Evolutionary conservation across 116 monocot genomes (phyloP).

Genomic region (Iris pallida): DNA sequence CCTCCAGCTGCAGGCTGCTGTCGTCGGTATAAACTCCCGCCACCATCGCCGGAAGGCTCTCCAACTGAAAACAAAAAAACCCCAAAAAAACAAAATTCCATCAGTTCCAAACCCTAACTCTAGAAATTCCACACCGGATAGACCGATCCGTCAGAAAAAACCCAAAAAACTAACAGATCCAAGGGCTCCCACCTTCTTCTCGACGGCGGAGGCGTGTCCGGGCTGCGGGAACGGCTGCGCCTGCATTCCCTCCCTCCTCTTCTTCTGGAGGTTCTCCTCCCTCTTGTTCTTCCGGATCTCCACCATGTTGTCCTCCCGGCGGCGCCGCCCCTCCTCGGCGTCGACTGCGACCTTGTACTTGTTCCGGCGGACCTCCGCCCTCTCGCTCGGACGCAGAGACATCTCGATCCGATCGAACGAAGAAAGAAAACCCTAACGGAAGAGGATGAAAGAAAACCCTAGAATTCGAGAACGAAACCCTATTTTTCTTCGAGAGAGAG

Average conservation of each 20-base stretch:
- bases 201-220: conserved; percentile 19
- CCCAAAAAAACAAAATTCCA: neutral
- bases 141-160: neutral
- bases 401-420: conserved; percentile 11
- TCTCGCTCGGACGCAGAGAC: conserved; percentile 71
- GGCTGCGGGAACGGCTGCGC: conserved; percentile 15
- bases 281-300: conserved; percentile 75
- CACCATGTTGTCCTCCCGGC: conserved; percentile 70
- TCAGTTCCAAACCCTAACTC: neutral
- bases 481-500: too few species aligned
- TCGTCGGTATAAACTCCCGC: conserved; percentile 40
- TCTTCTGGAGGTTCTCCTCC: conserved; percentile 68
- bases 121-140: neutral
- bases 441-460: too few species aligned
- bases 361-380: conserved; percentile 67
- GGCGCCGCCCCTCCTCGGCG: conserved; percentile 66
- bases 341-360: conserved; percentile 73
- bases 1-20: conserved; percentile 34
- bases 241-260: conserved; percentile 61
- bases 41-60: conserved; percentile 47
- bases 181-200: conserved; percentile 37
- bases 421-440: too few species aligned
- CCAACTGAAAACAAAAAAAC: conserved; percentile 16
- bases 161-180: neutral
- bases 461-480: too few species aligned